Evolutionary conservation across 768 basidiomycete species (phyloP).

Genomic region (Rhizopogon salebrosus): DNA sequence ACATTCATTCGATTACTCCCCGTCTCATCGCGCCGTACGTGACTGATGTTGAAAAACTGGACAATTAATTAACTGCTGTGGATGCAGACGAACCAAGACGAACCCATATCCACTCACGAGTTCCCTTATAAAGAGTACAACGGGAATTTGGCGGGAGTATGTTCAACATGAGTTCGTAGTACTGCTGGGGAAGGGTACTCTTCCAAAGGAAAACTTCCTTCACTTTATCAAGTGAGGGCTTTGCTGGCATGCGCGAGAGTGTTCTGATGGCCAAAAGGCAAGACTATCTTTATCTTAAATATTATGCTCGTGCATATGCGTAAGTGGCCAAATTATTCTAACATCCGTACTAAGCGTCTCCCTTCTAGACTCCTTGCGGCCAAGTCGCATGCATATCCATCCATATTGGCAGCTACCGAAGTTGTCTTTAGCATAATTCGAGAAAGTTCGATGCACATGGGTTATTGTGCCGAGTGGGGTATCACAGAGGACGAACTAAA

Average conservation of each 20-base stretch:
- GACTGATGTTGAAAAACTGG: background rate
- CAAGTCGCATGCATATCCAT: constrained; percentile 62
- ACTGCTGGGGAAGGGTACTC: constrained; percentile 66
- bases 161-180: constrained; percentile 83
- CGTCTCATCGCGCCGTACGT: constrained; percentile 54
- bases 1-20: constrained; percentile 56
- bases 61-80: background rate
- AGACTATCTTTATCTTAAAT: constrained; percentile 76
- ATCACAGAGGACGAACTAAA: constrained; percentile 58
- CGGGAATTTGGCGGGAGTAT: constrained; percentile 61
- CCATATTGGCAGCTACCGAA: constrained; percentile 57
- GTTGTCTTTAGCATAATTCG: constrained; percentile 59
- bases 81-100: constrained; percentile 44
- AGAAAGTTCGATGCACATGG: constrained; percentile 69
- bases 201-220: constrained; percentile 61
- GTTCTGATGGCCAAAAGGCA: constrained; percentile 41
- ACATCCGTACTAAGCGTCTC: background rate
- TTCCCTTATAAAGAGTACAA: constrained; percentile 54
- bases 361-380: constrained; percentile 60
- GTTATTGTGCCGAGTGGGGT: constrained; percentile 69
- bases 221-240: constrained; percentile 75
- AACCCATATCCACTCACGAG: constrained; percentile 69
- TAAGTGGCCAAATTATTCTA: constrained; percentile 24
- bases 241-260: background rate
- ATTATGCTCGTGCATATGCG: constrained; percentile 83